Conservation (phyloP, 2,329 filamentous ascomycete species). For the Beauveria sp. region DNA sequence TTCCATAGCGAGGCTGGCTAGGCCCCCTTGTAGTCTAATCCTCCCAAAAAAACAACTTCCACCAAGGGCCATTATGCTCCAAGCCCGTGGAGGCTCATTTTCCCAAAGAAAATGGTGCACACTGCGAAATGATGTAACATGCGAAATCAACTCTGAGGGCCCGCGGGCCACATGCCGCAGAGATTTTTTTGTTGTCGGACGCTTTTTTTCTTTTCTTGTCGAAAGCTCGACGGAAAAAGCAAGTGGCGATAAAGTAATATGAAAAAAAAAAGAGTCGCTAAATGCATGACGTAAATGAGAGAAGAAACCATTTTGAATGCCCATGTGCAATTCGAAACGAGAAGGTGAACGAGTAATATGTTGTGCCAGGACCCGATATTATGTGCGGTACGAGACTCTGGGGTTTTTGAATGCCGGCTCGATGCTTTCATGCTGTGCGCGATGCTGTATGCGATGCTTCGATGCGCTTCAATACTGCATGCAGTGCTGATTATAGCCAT, state of each 20-base stretch:
- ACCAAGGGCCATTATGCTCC: slow-evolving; percentile 13
- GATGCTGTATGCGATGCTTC: background rate
- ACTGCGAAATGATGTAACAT: slow-evolving; percentile 15
- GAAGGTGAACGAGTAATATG: slow-evolving; percentile 1
- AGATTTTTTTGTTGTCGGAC: slow-evolving; percentile 32
- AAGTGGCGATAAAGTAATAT: slow-evolving; percentile 19
- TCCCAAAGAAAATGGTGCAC: slow-evolving; percentile 13
- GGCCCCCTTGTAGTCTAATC: slow-evolving; percentile 22
- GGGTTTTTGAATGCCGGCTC: background rate
- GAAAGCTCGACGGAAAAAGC: slow-evolving; percentile 14
- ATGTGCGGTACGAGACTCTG: slow-evolving; percentile 8
- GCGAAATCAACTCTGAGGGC: slow-evolving; percentile 27
- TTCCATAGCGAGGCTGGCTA: slow-evolving; percentile 22
- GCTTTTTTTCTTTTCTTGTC: slow-evolving; percentile 23
- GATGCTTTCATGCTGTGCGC: background rate
- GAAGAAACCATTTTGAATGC: slow-evolving; percentile 27
- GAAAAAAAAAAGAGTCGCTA: slow-evolving; percentile 32
- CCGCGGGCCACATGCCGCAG: slow-evolving; percentile 20
- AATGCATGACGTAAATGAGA: slow-evolving; percentile 36
- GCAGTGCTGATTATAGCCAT: slow-evolving; percentile 34
- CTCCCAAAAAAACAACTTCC: slow-evolving; percentile 12
- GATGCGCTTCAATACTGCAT: slow-evolving; percentile 31
- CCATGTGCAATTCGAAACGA: slow-evolving; percentile 13
- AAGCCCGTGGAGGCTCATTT: slow-evolving; percentile 11
- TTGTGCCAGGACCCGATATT: slow-evolving; percentile 9